These are phyloP conservation scores for Talaromyces sp. DNA, from an alignment of 2,329 filamentous ascomycete genomes.

Conservation along the genomic window DNA sequence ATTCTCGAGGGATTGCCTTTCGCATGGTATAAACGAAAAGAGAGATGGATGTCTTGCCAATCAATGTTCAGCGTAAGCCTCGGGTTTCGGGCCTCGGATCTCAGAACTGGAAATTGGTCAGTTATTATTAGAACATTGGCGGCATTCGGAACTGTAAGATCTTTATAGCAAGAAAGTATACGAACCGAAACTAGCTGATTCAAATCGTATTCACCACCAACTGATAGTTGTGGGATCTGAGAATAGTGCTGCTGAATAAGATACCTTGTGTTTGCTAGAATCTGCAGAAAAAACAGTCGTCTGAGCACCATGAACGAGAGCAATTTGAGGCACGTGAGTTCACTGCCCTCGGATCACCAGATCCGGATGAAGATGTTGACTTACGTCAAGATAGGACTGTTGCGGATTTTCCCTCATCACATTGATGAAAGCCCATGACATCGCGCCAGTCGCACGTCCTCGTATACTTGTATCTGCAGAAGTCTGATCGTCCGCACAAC, in stretches of 20 bases:
- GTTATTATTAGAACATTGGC: not conserved
- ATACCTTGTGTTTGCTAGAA: conserved; percentile 28
- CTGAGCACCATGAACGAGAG: not conserved
- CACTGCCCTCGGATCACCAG: not conserved
- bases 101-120: not conserved
- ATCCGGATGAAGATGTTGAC: not conserved
- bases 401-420: conserved; percentile 17
- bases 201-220: conserved; percentile 15
- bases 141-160: not conserved
- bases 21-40: not conserved
- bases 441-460: conserved; percentile 32
- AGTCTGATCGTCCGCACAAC: conserved; percentile 52
- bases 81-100: too few relatives aligned
- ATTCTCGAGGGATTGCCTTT: not conserved
- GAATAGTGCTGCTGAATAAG: conserved; percentile 27
- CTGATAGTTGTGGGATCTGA: conserved; percentile 30
- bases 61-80: not conserved
- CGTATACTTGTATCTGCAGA: conserved; percentile 48
- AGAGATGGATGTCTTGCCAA: not conserved
- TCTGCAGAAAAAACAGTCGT: conserved; percentile 23
- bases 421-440: conserved; percentile 19
- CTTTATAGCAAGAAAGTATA: not conserved
- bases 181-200: conserved; percentile 16
- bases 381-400: conserved; percentile 17
- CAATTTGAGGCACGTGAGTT: not conserved